Base-by-base conservation (phyloP, 345 rosid species). In the Linum lewisii region DNA sequence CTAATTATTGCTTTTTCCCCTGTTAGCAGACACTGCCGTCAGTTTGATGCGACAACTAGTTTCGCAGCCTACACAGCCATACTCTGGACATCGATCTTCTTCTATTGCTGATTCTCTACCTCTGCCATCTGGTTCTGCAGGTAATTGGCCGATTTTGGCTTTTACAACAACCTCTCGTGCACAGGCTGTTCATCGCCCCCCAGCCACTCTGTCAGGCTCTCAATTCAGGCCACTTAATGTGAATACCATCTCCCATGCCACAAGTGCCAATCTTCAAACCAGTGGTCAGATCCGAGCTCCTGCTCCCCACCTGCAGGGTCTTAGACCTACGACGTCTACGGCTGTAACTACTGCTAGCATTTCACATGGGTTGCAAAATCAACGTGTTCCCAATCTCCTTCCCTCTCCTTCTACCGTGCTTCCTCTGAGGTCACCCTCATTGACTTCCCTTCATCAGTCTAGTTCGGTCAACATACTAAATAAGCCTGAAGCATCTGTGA, bases 261-360 rank as follows among this genome's bases (percentile, higher is more conserved):
- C 61, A 0, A 61, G 52, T 60, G 80, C 16, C 11, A 8, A 61
- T 67, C 71, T 44, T 59, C 83, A 66, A 62, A 42, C 58, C 15
- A 44, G 75, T 26, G 63, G 65, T 53, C 81, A 76, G 67, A 51
- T 67, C 60, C 77, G 81, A 56, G 72, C 81, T 52, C 83, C 81
- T 63, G 77, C 88, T 42, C 82, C 86, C 2, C 84, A 84, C 68
- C 26, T 81, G 61, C 84, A 74, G 22, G 69, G 63, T 58, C 74
- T 75, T 53, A 81, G 84, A 65, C 57, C 81, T 59, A 58, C 77
- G 14, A 3, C 47, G 45, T 57, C 76, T 14, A 13, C 61, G 18
- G 2, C 65, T 47, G 74, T 0, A 24, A 45, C 24, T 29, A 56
- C 60, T 51, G 71, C n/a, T 63, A 75, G 13, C 53, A 51, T 51